Evolutionary conservation across 192 early-diverging fungal genomes (phyloP).

Genomic region (Jimgerdemannia flammicorona): DNA sequence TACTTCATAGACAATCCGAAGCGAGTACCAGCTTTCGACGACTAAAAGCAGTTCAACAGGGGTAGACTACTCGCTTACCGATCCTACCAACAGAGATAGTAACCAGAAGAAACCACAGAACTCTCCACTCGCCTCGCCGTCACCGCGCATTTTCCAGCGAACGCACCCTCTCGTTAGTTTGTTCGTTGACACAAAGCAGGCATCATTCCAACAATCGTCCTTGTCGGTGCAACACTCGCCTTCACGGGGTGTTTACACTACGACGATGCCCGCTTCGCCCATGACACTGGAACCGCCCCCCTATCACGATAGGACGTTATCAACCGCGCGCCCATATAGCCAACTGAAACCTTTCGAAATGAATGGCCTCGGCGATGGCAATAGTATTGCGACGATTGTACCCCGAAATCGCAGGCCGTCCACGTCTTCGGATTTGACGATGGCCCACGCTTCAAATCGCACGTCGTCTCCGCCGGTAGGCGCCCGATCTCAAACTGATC

Average conservation of each 20-base stretch:
- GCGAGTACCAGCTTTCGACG: slow-evolving; percentile 4
- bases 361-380: neutral
- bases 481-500: no score
- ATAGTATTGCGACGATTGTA: neutral
- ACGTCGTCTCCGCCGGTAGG: neutral
- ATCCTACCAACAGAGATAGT: slow-evolving; percentile 10
- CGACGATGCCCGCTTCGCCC: neutral
- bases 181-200: slow-evolving; percentile 11
- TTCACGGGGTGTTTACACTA: neutral
- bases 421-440: neutral
- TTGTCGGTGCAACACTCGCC: neutral
- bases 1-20: neutral
- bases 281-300: neutral
- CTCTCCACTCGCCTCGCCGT: slow-evolving; percentile 7
- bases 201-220: neutral
- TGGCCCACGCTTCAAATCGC: neutral
- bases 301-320: neutral
- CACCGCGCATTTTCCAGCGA: slow-evolving; percentile 13
- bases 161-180: slow-evolving; percentile 26
- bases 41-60: slow-evolving; percentile 6
- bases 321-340: neutral
- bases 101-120: slow-evolving; percentile 6
- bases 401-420: neutral
- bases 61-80: neutral
- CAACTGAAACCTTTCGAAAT: neutral